Conservation (phyloP, 169 alveolate genomes). For the Plasmodium berghei region DNA sequence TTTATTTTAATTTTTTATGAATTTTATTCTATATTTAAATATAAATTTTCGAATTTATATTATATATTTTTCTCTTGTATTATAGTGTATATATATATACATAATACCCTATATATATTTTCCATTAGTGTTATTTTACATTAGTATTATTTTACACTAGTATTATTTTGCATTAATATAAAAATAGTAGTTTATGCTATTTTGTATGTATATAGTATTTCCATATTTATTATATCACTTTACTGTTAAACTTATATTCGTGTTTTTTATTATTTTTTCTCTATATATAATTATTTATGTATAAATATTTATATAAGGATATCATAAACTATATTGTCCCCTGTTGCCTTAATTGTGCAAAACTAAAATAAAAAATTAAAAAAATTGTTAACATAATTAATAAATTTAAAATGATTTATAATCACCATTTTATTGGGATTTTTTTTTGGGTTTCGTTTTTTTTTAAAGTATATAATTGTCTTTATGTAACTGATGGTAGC, state of each 20-base stretch:
- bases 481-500: slow-evolving; percentile 71
- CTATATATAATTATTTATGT: slow-evolving; percentile 9
- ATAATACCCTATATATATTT: neutral
- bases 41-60: neutral
- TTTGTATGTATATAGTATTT: no score
- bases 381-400: slow-evolving; percentile 2
- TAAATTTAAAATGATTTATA: slow-evolving; percentile 35
- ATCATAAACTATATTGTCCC: neutral
- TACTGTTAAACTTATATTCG: neutral
- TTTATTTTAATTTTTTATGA: neutral
- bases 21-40: neutral
- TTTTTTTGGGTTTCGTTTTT: slow-evolving; percentile 15
- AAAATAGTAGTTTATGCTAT: no score
- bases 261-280: neutral
- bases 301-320: neutral
- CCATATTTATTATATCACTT: neutral
- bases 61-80: neutral
- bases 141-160: neutral
- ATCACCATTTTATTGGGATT: slow-evolving; percentile 6
- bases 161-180: neutral
- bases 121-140: neutral
- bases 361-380: neutral
- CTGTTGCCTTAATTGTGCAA: neutral
- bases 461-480: slow-evolving; percentile 37
- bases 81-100: neutral